Conservation (phyloP, 768 basidiomycete species). For the Suillus placidus region DNA sequence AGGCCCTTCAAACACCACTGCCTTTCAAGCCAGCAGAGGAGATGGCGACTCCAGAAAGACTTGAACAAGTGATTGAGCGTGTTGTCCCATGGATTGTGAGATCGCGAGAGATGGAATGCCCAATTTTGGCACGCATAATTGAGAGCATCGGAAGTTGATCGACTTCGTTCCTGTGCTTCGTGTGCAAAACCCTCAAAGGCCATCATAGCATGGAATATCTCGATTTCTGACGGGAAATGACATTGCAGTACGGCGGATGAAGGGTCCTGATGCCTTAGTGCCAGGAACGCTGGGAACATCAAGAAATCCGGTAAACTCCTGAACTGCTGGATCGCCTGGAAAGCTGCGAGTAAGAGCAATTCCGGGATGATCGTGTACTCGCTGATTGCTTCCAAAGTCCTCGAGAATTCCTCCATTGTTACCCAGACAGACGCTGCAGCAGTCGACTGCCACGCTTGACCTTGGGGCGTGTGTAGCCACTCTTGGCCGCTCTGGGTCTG, state of each 20-base stretch:
- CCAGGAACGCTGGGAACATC: neutral
- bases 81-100: neutral
- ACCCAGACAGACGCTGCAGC: neutral
- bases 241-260: neutral
- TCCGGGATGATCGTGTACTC: neutral
- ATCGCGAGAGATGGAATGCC: neutral
- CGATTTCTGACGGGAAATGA: neutral
- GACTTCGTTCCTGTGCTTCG: neutral
- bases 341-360: neutral
- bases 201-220: neutral
- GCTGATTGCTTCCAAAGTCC: neutral
- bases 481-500: neutral
- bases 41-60: neutral
- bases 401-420: neutral
- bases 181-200: neutral
- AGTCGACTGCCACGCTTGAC: slow-evolving; percentile 1
- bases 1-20: neutral
- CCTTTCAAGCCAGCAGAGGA: slow-evolving; percentile 1
- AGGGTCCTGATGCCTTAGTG: neutral
- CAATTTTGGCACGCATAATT: neutral
- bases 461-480: neutral
- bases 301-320: neutral
- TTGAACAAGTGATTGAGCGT: neutral
- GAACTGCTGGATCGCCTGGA: neutral
- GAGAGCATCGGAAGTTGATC: neutral